Conservation (phyloP, 169 alveolate species). For the Amoebophrya sp. region DNA sequence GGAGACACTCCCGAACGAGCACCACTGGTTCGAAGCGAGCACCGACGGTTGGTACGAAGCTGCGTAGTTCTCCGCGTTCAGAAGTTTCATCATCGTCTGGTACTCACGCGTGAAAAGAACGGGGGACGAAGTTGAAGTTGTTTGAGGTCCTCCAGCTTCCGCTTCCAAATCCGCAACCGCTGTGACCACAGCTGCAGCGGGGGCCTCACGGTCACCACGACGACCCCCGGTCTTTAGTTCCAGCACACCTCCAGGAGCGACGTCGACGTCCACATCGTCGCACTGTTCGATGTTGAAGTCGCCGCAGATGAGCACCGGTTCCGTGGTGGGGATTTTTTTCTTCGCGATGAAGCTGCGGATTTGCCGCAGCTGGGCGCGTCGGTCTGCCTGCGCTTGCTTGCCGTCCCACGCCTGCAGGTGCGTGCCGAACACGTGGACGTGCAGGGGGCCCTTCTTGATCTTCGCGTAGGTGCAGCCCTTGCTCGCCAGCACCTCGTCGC, state of each 20-base stretch:
- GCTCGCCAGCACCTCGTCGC: neutral
- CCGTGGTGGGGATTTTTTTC: neutral
- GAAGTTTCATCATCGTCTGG: neutral
- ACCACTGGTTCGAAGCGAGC: neutral
- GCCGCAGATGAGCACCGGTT: neutral
- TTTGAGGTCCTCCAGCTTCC: too few relatives aligned
- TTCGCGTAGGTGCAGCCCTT: neutral
- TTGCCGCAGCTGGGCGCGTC: neutral
- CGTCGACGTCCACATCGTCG: too few relatives aligned
- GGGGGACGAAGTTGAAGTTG: too few relatives aligned
- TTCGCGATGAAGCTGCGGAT: neutral
- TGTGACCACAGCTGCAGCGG: too few relatives aligned
- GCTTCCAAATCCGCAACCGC: too few relatives aligned
- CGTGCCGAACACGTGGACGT: neutral
- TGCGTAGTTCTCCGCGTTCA: neutral
- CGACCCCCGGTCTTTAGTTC: too few relatives aligned
- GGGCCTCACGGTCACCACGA: too few relatives aligned
- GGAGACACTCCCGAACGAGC: neutral
- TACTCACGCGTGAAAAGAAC: too few relatives aligned
- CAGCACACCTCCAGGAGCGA: too few relatives aligned
- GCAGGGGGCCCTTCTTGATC: neutral
- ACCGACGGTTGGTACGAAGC: too few relatives aligned
- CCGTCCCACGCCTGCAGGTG: neutral
- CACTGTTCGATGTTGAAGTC: neutral
- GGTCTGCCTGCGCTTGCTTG: neutral